Evolutionary conservation across 78 protist genomes (phyloP).

Genomic region (Cavenderia fasciculata): DNA sequence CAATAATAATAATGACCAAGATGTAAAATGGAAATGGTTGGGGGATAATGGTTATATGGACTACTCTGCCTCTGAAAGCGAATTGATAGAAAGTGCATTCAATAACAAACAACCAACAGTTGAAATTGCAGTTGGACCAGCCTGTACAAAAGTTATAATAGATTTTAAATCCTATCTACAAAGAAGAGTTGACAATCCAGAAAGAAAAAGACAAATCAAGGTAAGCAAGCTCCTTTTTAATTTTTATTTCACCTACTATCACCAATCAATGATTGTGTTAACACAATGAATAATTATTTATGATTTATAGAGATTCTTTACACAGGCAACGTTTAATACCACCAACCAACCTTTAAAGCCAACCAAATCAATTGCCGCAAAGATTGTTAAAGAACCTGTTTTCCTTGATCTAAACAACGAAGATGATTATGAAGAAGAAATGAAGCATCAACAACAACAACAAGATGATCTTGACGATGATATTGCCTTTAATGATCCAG

Average conservation of each 20-base stretch:
- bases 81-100: constrained; percentile 18
- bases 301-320: too few species aligned
- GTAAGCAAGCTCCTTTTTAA: background rate
- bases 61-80: constrained; percentile 2
- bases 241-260: background rate
- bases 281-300: background rate
- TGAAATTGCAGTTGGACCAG: background rate
- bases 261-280: background rate
- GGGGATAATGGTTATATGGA: constrained; percentile 25
- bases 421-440: background rate
- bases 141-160: constrained; percentile 2
- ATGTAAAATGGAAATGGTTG: constrained; percentile 46
- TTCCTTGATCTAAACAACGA: background rate
- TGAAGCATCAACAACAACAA: background rate
- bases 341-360: background rate
- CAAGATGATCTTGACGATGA: constrained; percentile 13
- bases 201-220: constrained; percentile 37
- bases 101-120: background rate
- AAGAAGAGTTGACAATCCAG: constrained; percentile 61
- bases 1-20: background rate
- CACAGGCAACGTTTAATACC: too few species aligned
- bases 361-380: background rate
- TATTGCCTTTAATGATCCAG: background rate
- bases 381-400: background rate
- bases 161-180: constrained; percentile 24